These are phyloP conservation scores for Clarireedia sp. DNA, from an alignment of 2,329 filamentous ascomycete genomes.

Conservation along the genomic window DNA sequence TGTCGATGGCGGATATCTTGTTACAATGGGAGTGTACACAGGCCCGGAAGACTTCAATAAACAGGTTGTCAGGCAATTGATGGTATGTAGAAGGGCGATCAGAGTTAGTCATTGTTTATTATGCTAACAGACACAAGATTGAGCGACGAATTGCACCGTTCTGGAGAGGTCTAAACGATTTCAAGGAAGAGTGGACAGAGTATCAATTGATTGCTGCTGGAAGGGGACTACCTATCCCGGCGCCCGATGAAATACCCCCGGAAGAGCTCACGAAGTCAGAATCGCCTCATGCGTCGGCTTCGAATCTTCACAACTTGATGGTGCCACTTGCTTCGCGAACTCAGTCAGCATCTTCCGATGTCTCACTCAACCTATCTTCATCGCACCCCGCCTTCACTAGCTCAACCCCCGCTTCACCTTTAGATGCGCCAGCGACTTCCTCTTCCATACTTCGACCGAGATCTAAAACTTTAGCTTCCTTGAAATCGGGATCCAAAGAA, in stretches of 20 bases:
- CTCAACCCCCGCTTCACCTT: conserved; percentile 47
- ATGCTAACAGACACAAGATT: conserved; percentile 50
- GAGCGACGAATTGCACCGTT: conserved; percentile 89
- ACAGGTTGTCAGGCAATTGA: conserved; percentile 74
- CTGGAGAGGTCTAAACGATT: conserved; percentile 88
- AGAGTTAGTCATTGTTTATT: background rate
- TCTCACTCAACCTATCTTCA: conserved; percentile 46
- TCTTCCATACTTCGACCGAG: conserved; percentile 66
- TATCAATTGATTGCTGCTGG: conserved; percentile 90
- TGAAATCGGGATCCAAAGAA: conserved; percentile 67
- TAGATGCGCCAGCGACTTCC: conserved; percentile 34
- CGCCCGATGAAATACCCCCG: conserved; percentile 72
- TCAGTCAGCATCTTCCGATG: conserved; percentile 71
- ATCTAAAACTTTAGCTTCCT: conserved; percentile 80
- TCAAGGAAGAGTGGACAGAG: conserved; percentile 83
- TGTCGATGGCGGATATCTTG: conserved; percentile 88
- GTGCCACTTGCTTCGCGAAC: conserved; percentile 73
- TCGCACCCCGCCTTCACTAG: conserved; percentile 56
- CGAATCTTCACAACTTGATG: conserved; percentile 62
- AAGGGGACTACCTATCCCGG: conserved; percentile 73
- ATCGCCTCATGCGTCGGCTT: conserved; percentile 44
- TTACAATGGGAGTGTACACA: conserved; percentile 90
- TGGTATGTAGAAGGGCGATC: conserved; percentile 49
- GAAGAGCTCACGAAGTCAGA: conserved; percentile 49
- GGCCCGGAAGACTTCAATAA: conserved; percentile 93